Percentiles rank a stretch among this genome's conserved stretches.
Conservation (phyloP, 2,329 filamentous ascomycete genomes). For the Ascochyta koolunga region DNA sequence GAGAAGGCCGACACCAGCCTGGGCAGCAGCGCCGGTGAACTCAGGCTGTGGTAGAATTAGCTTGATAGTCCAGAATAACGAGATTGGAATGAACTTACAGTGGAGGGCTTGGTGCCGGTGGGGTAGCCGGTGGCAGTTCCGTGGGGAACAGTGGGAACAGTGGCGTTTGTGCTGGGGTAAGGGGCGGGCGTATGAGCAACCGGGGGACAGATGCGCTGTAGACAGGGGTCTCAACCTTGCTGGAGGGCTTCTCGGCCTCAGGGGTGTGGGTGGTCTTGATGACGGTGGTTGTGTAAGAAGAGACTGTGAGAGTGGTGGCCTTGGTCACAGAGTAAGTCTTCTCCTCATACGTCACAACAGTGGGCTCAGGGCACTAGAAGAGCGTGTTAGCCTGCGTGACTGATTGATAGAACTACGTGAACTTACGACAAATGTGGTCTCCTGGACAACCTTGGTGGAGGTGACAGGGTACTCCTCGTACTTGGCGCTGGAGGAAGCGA, state of each 20-base stretch:
- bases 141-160: conserved; percentile 23
- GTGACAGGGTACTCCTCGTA: conserved; percentile 15
- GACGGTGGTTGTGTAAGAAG: conserved; percentile 8
- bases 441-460: conserved; percentile 12
- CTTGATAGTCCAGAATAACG: background rate
- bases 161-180: conserved; percentile 32
- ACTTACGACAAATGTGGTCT: conserved; percentile 16
- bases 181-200: conserved; percentile 22
- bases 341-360: conserved; percentile 21
- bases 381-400: too few species aligned
- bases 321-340: conserved; percentile 19
- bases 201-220: conserved; percentile 18
- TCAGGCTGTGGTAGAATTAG: conserved; percentile 27
- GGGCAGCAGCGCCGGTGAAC: conserved; percentile 61
- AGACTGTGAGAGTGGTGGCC: conserved; percentile 9
- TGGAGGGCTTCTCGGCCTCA: conserved; percentile 25
- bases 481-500: conserved; percentile 8
- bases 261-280: conserved; percentile 28
- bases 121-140: conserved; percentile 35
- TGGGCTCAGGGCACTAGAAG: too few species aligned
- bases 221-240: conserved; percentile 14
- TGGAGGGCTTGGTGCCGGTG: conserved; percentile 36
- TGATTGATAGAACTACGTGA: too few species aligned
- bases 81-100: background rate
- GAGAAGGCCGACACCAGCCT: conserved; percentile 59